Evolutionary conservation across 2,329 filamentous ascomycete species (phyloP).

Genomic region (Ophiostoma montium): DNA sequence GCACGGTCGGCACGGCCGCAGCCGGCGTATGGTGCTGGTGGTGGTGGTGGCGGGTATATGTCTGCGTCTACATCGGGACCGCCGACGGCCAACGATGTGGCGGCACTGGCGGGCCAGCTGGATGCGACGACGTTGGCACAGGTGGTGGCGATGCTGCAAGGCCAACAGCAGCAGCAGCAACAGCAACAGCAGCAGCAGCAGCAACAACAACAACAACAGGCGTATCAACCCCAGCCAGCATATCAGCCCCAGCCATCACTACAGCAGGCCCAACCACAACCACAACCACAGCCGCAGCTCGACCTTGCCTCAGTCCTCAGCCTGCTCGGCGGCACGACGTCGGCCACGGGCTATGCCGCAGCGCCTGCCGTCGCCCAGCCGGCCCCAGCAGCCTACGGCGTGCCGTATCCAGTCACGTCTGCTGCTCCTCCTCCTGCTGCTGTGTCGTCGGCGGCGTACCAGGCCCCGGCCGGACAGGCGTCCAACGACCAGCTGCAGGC

Average conservation of each 20-base stretch:
- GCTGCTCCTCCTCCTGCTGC: too few species aligned
- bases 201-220: neutral
- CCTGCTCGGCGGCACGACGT: constrained; percentile 20
- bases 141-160: constrained; percentile 21
- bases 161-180: constrained; percentile 13
- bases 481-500: constrained; percentile 44
- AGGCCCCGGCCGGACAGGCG: constrained; percentile 13
- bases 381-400: neutral
- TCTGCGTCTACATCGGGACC: constrained; percentile 5
- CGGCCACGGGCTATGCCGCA: constrained; percentile 2
- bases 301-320: constrained; percentile 34
- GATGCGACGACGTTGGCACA: constrained; percentile 22
- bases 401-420: neutral
- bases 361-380: neutral
- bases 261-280: neutral
- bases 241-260: neutral
- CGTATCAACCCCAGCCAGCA: neutral
- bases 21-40: constrained; percentile 9
- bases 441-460: neutral
- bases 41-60: neutral
- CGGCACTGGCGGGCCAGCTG: constrained; percentile 16
- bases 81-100: constrained; percentile 10
- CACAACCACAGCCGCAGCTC: constrained; percentile 17
- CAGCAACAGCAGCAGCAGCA: neutral
- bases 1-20: neutral